Base-by-base conservation (phyloP, 2,329 filamentous ascomycete species). In the Colletotrichum echinochloae region DNA sequence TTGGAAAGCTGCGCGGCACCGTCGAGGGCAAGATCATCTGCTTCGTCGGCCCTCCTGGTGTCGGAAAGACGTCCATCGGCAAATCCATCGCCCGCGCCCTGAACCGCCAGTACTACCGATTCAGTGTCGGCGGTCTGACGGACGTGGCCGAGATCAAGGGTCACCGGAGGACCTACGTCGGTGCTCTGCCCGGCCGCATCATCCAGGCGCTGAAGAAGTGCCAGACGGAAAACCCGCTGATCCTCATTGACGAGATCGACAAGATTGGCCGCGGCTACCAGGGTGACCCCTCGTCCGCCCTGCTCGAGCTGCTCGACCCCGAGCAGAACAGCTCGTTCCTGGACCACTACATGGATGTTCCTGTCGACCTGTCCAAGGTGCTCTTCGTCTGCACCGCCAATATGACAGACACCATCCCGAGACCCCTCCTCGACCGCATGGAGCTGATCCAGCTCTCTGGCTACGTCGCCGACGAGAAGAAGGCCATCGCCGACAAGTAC, bases 121-220 rank as follows among this genome's bases (percentile, higher is more conserved):
- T 99, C 86, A 98, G 95, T 78, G 96, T 99, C 11, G 96, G 96
- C 78, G 96, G 96, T 75, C 87, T 99, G 74, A 97, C 95, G 5
- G 96, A 99, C 81, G 97, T 99, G 73, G 96, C 96, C 23, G 96
- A 99, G 80, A 98, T 99, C 86, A 99, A 99, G 85, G 96, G 96
- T 60, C 96, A 99, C 80, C 89, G 96, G 76, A 89, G 96, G 76
- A 99, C 96, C 3, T 99, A 99, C 76, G 96, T 99, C 63, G 96
- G 97, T 73, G 96, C 96, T 33, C 85, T 99, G 44, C 96, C 96
- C 5, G 97, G 96, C 60, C 93, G 97, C 70, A 97, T 99, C 78
- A 98, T 99, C 72, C 97, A 99, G 81, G 96, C 96, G 0, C 84
- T 99, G 77, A 99, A 99, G 87, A 99, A 99, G 82, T 98, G 95